These are phyloP conservation scores for Rhizophagus sp. DNA, from an alignment of 192 early-diverging fungal species.

Conservation along the genomic window DNA sequence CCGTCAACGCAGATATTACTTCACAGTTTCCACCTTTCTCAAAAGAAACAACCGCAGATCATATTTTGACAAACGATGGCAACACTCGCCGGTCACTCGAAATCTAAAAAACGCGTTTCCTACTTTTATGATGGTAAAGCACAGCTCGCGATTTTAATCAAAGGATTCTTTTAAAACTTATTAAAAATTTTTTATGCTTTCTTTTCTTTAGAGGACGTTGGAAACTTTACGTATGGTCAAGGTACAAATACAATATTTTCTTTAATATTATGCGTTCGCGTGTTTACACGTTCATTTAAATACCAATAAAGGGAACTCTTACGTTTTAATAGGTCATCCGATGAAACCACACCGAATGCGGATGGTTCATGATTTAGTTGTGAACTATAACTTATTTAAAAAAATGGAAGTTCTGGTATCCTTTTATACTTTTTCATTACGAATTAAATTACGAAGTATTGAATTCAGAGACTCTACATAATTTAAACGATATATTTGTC, in stretches of 20 bases:
- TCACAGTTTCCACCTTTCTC: too few relatives aligned
- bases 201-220: slow-evolving; percentile 54
- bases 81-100: neutral
- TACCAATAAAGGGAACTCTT: neutral
- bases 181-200: neutral
- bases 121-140: slow-evolving; percentile 66
- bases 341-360: slow-evolving; percentile 97
- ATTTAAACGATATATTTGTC: neutral
- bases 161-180: neutral
- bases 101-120: slow-evolving; percentile 57
- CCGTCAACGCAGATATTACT: too few relatives aligned
- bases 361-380: slow-evolving; percentile 90
- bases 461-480: neutral
- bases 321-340: slow-evolving; percentile 66
- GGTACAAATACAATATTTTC: slow-evolving; percentile 37
- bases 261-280: slow-evolving; percentile 1
- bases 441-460: slow-evolving; percentile 5
- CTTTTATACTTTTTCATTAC: neutral
- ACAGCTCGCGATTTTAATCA: neutral
- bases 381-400: slow-evolving; percentile 91
- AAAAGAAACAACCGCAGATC: neutral
- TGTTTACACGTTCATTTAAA: neutral
- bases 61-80: neutral
- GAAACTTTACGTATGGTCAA: slow-evolving; percentile 86
- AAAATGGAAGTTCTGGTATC: slow-evolving; percentile 79